Base-by-base conservation (phyloP, 2,329 filamentous ascomycete genomes). In the Paecilomyces dactylethromorphus region DNA sequence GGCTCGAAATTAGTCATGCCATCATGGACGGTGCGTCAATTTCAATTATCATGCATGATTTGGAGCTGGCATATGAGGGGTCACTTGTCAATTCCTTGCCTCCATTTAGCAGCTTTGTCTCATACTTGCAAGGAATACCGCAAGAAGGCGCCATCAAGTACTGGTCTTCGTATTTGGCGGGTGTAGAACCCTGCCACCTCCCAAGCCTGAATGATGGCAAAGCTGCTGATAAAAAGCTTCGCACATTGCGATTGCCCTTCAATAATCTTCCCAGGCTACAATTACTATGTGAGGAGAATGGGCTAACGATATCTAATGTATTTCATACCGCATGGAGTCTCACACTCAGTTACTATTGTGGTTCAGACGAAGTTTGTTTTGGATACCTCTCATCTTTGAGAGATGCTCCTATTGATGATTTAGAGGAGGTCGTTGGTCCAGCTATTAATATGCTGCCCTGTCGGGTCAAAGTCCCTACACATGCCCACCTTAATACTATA, bases 271-370 rank as follows among this genome's bases (percentile, higher is more conserved):
- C 55, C 0, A 66, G 66, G 4, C 66, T 80, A 1, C 75, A 75
- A 51, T 57, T 22, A 0, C 67, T 72, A 10, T 82, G 80, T 60
- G 75, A 78, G 45, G 63, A 68, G 6, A 68, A 74, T 54, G 76
- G 76, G 3, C 69, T 82, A 18, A 83, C 81, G 0, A 58, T 82
- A 1, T 76, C 81, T 2, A 82, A 81, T 59, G 74, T 76, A 0
- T 78, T 92, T 2, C 89, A 96, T 71, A 87, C 89, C 3, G 79
- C 87, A 1, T 96, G 92, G 88, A 75, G 86, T 0, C 79, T 83
- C 1, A 84, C 86, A 0, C 74, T 96, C 0, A 80, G 82, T 18
- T 78, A 78, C 32, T 74, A 82, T 63, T 84, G 84, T 0, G 79
- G 91, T 7, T 91, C 91, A 0, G 76, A 94, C 18, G 83, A 97